A percentile compares a stretch with the other conserved stretches of the same genome.
Evolutionary conservation across 2,329 filamentous ascomycete species (phyloP).

Genomic region (Alternaria dauci): DNA sequence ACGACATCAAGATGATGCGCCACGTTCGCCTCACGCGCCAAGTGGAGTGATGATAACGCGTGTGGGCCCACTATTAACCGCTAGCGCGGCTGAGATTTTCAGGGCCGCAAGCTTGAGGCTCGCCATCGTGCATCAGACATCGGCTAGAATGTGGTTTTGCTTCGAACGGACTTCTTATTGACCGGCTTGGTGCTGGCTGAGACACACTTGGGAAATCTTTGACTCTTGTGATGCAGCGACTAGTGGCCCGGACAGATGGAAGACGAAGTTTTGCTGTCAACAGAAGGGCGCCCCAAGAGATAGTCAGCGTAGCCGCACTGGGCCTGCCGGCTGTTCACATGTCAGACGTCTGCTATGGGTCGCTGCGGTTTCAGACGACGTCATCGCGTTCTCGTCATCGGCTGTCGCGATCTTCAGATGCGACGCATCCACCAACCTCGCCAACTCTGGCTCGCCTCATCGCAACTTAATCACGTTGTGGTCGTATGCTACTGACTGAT

Average conservation of each 20-base stretch:
- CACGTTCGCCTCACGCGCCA: constrained; percentile 25
- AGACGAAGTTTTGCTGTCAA: not conserved
- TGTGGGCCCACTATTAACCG: constrained; percentile 36
- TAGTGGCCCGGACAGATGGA: constrained; percentile 10
- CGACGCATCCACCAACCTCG: not conserved
- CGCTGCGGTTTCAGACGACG: not conserved
- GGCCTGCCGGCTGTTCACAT: constrained; percentile 2
- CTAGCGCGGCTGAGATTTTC: constrained; percentile 34
- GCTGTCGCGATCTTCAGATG: not conserved
- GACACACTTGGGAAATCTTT: not conserved
- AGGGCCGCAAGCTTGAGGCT: constrained; percentile 23
- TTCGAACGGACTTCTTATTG: not conserved
- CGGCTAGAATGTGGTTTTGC: not conserved
- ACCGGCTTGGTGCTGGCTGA: not conserved
- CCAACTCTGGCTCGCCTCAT: not conserved
- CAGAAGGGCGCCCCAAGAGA: not conserved
- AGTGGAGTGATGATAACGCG: constrained; percentile 36
- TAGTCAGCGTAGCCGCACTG: not conserved
- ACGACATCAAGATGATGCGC: constrained; percentile 35
- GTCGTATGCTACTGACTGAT: not conserved
- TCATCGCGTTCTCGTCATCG: constrained; percentile 10
- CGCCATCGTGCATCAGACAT: constrained; percentile 4
- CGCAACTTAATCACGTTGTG: not conserved
- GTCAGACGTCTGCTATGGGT: not conserved
- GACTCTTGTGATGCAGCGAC: not conserved